A percentile compares a stretch with the other conserved stretches of the same genome.
Evolutionary conservation across 2,329 filamentous ascomycete genomes (phyloP).

Genomic region (Verticillium tricorpus): DNA sequence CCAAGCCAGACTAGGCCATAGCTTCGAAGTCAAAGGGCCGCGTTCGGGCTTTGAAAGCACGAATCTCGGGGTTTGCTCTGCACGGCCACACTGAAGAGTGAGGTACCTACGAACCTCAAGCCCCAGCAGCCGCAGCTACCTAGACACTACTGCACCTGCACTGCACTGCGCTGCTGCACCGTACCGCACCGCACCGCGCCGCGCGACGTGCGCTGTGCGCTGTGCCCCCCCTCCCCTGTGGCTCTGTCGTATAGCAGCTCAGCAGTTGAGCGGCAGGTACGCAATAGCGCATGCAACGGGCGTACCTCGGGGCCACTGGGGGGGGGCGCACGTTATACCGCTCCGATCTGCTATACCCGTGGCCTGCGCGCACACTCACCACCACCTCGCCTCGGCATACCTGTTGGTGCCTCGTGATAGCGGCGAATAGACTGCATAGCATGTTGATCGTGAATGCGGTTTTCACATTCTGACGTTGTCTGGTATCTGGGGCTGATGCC

Average conservation of each 20-base stretch:
- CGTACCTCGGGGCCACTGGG: neutral
- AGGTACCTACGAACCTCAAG: neutral
- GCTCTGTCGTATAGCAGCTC: neutral
- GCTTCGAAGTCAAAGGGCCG: neutral
- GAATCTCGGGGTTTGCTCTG: neutral
- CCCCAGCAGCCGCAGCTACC: neutral
- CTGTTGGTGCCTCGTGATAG: neutral
- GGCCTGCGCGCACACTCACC: neutral
- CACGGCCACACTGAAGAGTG: neutral
- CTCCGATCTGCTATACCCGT: neutral
- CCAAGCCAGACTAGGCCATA: neutral
- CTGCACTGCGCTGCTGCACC: neutral
- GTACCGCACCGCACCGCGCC: neutral
- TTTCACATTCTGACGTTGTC: neutral
- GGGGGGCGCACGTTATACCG: neutral
- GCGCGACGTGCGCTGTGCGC: no score
- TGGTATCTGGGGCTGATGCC: neutral
- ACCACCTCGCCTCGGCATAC: neutral
- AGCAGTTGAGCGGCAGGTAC: neutral
- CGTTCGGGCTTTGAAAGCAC: neutral
- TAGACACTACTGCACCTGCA: neutral
- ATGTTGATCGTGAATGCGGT: neutral
- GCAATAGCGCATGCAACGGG: neutral
- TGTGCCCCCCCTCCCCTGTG: neutral
- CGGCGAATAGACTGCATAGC: neutral